Percentiles rank a stretch among this genome's conserved stretches.
phyloP scores from a whole-genome alignment of 2,329 filamentous ascomycete species.

The Alternaria sp. region DNA sequence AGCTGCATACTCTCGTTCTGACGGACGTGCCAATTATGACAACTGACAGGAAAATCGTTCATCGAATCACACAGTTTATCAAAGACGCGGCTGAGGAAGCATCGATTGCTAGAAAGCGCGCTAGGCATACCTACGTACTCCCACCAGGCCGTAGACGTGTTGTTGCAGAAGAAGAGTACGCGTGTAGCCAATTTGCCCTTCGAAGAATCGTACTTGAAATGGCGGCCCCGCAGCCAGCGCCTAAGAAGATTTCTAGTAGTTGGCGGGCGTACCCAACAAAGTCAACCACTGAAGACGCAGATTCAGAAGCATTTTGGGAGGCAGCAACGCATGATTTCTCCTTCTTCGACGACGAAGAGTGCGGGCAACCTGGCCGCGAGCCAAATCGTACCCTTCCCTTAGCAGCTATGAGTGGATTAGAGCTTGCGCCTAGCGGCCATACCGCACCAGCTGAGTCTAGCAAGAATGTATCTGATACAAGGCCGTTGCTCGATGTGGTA shows the following conservation, averaged over 20 bases:
- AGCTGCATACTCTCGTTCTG: conserved; percentile 63
- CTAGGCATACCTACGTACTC: conserved; percentile 65
- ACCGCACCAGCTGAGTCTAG: conserved; percentile 20
- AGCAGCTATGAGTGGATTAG: conserved; percentile 57
- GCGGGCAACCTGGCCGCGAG: conserved; percentile 59
- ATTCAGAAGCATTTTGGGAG: conserved; percentile 67
- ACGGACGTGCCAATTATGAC: conserved; percentile 64
- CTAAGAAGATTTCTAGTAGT: conserved; percentile 54
- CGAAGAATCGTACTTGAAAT: conserved; percentile 64
- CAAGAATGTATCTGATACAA: conserved; percentile 20
- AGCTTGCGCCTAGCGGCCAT: conserved; percentile 35
- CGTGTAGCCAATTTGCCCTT: conserved; percentile 63
- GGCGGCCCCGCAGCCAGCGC: conserved; percentile 34
- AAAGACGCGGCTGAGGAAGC: conserved; percentile 65
- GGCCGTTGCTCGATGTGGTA: conserved; percentile 58
- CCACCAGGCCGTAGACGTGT: conserved; percentile 64
- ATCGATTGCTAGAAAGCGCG: conserved; percentile 61
- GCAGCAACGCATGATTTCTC: conserved; percentile 68
- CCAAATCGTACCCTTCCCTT: conserved; percentile 57
- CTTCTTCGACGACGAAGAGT: conserved; percentile 68
- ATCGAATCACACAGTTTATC: conserved; percentile 62
- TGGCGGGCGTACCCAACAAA: conserved; percentile 58
- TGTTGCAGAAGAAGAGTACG: conserved; percentile 59
- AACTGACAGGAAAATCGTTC: conserved; percentile 49
- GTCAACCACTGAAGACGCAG: conserved; percentile 66